Conservation (phyloP, 208 protist genomes). For the Leishmania major region DNA sequence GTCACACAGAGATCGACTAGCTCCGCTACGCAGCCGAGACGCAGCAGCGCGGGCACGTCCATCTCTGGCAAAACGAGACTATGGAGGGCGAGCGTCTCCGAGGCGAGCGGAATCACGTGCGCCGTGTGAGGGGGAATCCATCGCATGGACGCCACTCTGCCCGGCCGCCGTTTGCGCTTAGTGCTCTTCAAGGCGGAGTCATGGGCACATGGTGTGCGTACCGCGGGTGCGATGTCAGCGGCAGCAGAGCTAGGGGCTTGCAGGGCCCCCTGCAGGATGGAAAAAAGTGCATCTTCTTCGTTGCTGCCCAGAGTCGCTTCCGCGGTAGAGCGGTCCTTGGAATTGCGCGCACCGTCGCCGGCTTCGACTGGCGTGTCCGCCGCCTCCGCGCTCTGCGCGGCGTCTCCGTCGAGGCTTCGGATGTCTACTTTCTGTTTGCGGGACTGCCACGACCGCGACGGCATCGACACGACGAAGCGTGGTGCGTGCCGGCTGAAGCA, state of each 20-base stretch:
- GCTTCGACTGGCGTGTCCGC: not conserved
- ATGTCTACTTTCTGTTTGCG: not conserved
- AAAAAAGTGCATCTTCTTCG: slow-evolving; percentile 34
- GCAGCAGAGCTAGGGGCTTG: not conserved
- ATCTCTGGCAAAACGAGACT: slow-evolving; percentile 51
- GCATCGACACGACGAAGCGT: slow-evolving; percentile 85
- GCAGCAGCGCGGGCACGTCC: slow-evolving; percentile 34
- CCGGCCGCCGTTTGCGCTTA: not conserved
- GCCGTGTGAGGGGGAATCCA: slow-evolving; percentile 73
- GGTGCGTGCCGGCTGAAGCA: slow-evolving; percentile 53
- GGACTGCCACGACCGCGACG: slow-evolving; percentile 39
- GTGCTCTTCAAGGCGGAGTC: not conserved
- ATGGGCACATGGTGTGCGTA: not conserved
- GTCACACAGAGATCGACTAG: slow-evolving; percentile 57
- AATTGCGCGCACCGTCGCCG: not conserved
- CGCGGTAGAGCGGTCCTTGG: not conserved
- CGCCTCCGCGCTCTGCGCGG: not conserved
- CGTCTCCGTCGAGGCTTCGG: not conserved
- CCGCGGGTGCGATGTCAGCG: not conserved
- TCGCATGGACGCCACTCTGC: slow-evolving; percentile 34
- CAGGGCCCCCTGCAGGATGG: slow-evolving; percentile 28
- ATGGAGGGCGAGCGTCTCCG: slow-evolving; percentile 67
- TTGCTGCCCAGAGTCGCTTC: not conserved
- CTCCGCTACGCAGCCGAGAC: slow-evolving; percentile 29
- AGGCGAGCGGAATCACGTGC: slow-evolving; percentile 43